Evolutionary conservation across 495 filamentous ascomycete genomes (phyloP), one percentile per base, ranked within the genome.

Genomic region (Aspergillus saccharolyticus): DNA sequence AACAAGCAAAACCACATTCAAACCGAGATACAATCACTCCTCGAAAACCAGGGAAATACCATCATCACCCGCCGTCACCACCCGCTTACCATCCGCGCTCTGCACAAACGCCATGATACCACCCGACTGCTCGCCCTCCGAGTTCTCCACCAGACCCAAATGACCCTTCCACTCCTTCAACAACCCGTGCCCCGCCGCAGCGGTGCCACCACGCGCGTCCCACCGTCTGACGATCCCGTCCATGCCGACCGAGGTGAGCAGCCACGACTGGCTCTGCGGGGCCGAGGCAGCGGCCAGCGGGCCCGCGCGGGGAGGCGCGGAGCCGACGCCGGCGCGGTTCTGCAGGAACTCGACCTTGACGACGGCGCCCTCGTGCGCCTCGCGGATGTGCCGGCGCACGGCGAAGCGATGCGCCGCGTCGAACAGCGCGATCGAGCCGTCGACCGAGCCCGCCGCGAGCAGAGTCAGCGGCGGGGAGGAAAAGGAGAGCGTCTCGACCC

Each of bases 41-140:
- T 89, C 85, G 66, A 91, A 90, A 7, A 90, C 81, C 63, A 90
- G 70, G 39, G 80, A 73, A 47, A 92, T 74, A 14, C 83, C 84
- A 72, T 97, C 92, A 77, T 97, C 92, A 22, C 92, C 92, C 3
- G 90, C 92, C 17, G 92, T 97, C 14, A 93, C 83, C 22, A 96
- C 78, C 59, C 84, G 79, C 65, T 76, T 74, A 21, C 75, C 71
- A 55, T 87, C 85, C 1, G 84, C 83, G 33, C 83, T 85, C 73
- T 96, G 88, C 50, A 94, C 89, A 69, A 96, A 97, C 0, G 86
- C 92, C 69, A 97, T 74, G 30, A 97, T 88, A 52, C 92, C 92
- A 30, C 90, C 90, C n/a, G 74, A 70, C 48, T 77, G 76, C 58
- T 77, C 76, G 16, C 73, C 76, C n/a, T 76, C 73, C 4, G 71